phyloP scores from a whole-genome alignment of 805 yeast genomes.

The Kuraishia piskuri region DNA sequence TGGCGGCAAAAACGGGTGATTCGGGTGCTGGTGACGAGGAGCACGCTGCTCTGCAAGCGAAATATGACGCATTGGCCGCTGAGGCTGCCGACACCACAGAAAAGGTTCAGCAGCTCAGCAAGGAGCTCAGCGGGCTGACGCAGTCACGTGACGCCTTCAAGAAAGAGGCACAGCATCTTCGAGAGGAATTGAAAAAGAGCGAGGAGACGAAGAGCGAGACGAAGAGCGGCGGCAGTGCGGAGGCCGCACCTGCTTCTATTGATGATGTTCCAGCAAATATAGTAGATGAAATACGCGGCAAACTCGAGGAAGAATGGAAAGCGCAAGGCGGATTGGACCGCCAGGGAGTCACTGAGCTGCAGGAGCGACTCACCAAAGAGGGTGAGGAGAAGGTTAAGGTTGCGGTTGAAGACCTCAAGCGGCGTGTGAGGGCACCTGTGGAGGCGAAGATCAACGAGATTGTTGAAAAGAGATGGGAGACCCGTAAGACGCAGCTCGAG shows the following conservation, averaged over 20 bases:
- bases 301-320: background rate
- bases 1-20: background rate
- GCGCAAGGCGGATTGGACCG: background rate
- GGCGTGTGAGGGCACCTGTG: conserved; percentile 27
- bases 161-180: conserved; percentile 13
- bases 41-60: conserved; percentile 1
- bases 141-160: conserved; percentile 6
- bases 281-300: background rate
- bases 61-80: conserved; percentile 5
- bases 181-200: conserved; percentile 6
- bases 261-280: background rate
- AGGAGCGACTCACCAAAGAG: background rate
- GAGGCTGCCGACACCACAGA: background rate
- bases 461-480: conserved; percentile 24
- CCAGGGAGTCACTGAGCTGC: background rate
- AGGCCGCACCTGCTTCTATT: background rate
- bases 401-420: conserved; percentile 15
- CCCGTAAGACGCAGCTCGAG: conserved; percentile 25
- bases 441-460: conserved; percentile 27
- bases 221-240: background rate
- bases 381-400: conserved; percentile 7
- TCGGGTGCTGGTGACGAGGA: background rate
- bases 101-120: conserved; percentile 10
- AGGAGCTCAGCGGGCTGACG: conserved; percentile 2
- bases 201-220: too few relatives aligned